A percentile compares a stretch with the other conserved stretches of the same genome.
Evolutionary conservation across 1,284 basidiomycete species (phyloP).

Genomic region (Ceratobasidium sp.): DNA sequence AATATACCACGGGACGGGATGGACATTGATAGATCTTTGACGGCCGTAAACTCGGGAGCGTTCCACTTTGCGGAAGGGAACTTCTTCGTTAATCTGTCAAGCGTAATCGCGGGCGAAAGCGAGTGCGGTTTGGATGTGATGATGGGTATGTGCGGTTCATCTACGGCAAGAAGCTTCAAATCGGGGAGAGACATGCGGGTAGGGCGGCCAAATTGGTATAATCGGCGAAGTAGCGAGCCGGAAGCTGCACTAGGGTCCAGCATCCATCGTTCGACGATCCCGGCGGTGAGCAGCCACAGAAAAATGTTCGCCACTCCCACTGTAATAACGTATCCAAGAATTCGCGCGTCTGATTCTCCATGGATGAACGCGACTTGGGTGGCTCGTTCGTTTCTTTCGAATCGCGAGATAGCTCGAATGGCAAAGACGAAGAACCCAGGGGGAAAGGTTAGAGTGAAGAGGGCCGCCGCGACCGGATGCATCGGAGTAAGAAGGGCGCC

Average conservation of each 20-base stretch:
- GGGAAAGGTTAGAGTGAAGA: conserved; percentile 79
- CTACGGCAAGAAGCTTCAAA: conserved; percentile 50
- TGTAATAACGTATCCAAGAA: conserved; percentile 70
- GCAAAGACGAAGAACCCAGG: conserved; percentile 80
- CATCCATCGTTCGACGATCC: conserved; percentile 68
- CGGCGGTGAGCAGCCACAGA: conserved; percentile 75
- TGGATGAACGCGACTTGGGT: not conserved
- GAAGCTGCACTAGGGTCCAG: conserved; percentile 65
- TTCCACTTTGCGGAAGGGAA: conserved; percentile 56
- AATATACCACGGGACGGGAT: conserved; percentile 79
- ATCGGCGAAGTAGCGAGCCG: conserved; percentile 50
- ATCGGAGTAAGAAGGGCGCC: conserved; percentile 69
- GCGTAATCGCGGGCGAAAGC: conserved; percentile 63
- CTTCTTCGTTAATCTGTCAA: conserved; percentile 69
- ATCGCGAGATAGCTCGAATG: conserved; percentile 23
- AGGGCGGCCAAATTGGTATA: conserved; percentile 52
- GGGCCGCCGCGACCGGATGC: conserved; percentile 63
- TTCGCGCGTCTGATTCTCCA: conserved; percentile 57
- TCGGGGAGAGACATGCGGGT: conserved; percentile 46
- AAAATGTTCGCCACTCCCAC: conserved; percentile 75
- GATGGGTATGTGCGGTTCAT: conserved; percentile 56
- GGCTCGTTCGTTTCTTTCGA: conserved; percentile 1
- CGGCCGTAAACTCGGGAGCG: conserved; percentile 64
- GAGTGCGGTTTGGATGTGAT: not conserved
- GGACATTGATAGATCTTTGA: conserved; percentile 72